Evolutionary conservation across 352 stramenopile species (phyloP), one percentile per base, ranked within the genome.

Genomic region (Phytopythium kandeliae): DNA sequence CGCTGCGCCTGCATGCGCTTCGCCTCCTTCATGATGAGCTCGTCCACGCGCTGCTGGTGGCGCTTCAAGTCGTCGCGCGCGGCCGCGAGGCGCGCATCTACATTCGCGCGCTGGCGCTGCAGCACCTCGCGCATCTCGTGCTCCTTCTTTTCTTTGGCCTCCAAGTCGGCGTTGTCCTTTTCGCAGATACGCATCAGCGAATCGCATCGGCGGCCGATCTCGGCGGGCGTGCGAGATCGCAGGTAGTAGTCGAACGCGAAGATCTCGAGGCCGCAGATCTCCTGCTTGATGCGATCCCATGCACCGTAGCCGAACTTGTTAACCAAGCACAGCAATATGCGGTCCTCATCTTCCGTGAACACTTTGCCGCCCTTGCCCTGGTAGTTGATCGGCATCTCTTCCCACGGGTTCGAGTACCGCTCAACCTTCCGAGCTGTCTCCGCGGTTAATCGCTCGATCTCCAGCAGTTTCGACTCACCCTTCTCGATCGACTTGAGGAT

Each of bases 211-310:
- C 96, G 95, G 28, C 97, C 93, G 34, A 99, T 96, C 62, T 99
- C 96, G 7, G 83, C 81, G 1, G 93, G 86, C 15, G 88, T 98
- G 38, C 97, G 83, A 12, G 91, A 98, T 35, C 98, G 98, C 66
- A 99, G 96, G 65, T 98, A 99, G 80, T 98, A 99, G 59, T 99
- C 96, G 45, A 99, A 99, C 16, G 96, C 81, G 62, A 99, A 99
- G 68, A 84, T 75, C 46, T 92, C 79, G 33, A 90, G 69, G 21
- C 78, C 77, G 48, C 85, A 86, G 28, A 99, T 98, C 68, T 99
- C 95, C 41, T 97, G 85, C 50, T 98, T 96, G 63, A 99, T 98
- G 42, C 92, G 84, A 60, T 99, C 96, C 75, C 96, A 98, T 24
- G 91, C 89, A 34, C 96, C 96, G 59, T 98, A 99, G 4, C 96